Conservation (phyloP, 2,329 filamentous ascomycete species). For the Pseudogymnoascus sp. region DNA sequence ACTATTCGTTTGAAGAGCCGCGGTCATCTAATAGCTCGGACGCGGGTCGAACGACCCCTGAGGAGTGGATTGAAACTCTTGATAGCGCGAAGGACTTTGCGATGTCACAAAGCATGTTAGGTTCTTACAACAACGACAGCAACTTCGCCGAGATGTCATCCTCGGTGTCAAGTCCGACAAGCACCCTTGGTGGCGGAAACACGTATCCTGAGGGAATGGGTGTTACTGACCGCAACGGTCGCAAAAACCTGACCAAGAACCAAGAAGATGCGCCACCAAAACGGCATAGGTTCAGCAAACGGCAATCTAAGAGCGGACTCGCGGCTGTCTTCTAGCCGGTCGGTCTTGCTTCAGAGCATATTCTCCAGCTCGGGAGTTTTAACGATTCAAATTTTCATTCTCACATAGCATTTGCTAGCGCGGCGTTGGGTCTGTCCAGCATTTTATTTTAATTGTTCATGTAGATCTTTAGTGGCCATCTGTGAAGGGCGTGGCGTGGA, state of each 20-base stretch:
- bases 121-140: conserved; percentile 60
- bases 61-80: conserved; percentile 88
- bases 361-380: neutral
- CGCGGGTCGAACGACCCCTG: conserved; percentile 60
- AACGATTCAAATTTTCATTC: conserved; percentile 4
- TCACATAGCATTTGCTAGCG: conserved; percentile 10
- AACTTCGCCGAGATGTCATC: conserved; percentile 63
- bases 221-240: conserved; percentile 45
- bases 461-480: conserved; percentile 2
- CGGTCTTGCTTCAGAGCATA: neutral
- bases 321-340: conserved; percentile 68
- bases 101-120: conserved; percentile 60
- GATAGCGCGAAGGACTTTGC: conserved; percentile 83
- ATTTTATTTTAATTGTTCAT: conserved; percentile 6
- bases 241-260: conserved; percentile 53
- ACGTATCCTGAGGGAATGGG: conserved; percentile 36
- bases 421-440: conserved; percentile 4
- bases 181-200: conserved; percentile 61
- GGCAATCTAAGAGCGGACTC: conserved; percentile 90
- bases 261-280: conserved; percentile 42
- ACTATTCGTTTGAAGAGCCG: conserved; percentile 89
- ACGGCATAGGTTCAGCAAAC: conserved; percentile 73
- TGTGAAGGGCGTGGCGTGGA: neutral
- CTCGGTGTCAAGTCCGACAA: conserved; percentile 62
- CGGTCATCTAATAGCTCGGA: conserved; percentile 60